Percentiles rank a stretch among this genome's conserved stretches.
These are phyloP conservation scores for Anisodus acutangulus DNA, from an alignment of 257 asterid species.

Conservation along the genomic window DNA sequence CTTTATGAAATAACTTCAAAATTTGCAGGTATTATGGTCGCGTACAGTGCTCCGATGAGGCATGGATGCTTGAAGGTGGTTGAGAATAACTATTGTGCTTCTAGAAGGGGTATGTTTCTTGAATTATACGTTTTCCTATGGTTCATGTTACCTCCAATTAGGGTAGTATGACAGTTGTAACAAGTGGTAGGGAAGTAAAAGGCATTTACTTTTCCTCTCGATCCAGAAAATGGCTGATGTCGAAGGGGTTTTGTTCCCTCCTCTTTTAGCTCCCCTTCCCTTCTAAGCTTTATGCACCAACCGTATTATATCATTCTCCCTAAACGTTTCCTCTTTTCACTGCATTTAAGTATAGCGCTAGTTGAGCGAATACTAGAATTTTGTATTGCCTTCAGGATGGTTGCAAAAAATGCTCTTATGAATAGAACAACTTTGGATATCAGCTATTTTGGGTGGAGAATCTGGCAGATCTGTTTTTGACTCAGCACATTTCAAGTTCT, in stretches of 20 bases:
- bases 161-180: conserved; percentile 21
- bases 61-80: conserved; percentile 96
- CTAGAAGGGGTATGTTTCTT: conserved; percentile 73
- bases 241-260: neutral
- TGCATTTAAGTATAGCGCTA: conserved; percentile 8
- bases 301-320: neutral
- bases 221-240: neutral
- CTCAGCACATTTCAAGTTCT: neutral
- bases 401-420: neutral
- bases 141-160: conserved; percentile 26
- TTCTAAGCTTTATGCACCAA: conserved; percentile 7
- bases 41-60: conserved; percentile 69
- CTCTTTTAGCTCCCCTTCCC: neutral
- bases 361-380: neutral
- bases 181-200: neutral
- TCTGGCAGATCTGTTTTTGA: neutral
- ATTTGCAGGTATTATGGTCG: conserved; percentile 75
- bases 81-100: conserved; percentile 87
- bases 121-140: conserved; percentile 27
- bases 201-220: conserved; percentile 8
- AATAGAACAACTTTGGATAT: neutral
- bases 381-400: neutral
- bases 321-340: neutral
- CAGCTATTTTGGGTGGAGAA: neutral
- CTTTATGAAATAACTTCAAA: neutral